Evolutionary conservation across 1,139 yeast genomes (phyloP), one percentile per base, ranked within the genome.

Genomic region (Debaryomyces robertsiae): DNA sequence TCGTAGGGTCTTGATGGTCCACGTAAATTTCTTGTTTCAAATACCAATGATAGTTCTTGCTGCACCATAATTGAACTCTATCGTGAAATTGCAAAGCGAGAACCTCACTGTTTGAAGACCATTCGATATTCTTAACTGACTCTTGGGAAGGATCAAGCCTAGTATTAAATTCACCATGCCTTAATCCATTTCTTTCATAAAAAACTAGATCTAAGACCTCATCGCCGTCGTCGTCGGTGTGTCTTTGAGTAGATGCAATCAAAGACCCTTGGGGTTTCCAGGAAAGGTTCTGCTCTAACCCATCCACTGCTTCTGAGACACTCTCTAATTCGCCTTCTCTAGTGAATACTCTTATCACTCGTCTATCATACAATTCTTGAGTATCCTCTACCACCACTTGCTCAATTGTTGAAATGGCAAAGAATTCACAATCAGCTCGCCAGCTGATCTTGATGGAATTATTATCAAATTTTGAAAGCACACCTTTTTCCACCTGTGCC

Each of bases 11-110:
- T 13, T 49, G 50, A 2, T 59, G 53, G 28, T 61, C 54, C 3
- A 73, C 58, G 36, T 53, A 55, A 3, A 91, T 65, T 57, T 85
- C 95, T 61, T 86, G 95, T 58, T 94, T 93, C 50, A 91, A 72
- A 59, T 86, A 89, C 98, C 98, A 94, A 59, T 91, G 95, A 61
- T 91, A 94, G 60, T 94, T 94, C 56, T 88, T 91, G 2, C 87
- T 75, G 1, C 95, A 83, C 98, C 98, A 94, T 27, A 94, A 65
- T 58, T 87, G 95, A 14, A 93, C 73, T 27, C 79, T 67, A 49
- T 83, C 76, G 2, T 63, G 51, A 23, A 84, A 64, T 41, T 79
- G 83, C 17, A 93, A 67, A 0, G 95, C 85, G 43, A 94, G 67
- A 1, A 88, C 74, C 50, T 90, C 95, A 39, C 94, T 84, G 51